phyloP scores from a whole-genome alignment of 176 grass and related monocot genomes.

The Alloteropsis semialata region DNA sequence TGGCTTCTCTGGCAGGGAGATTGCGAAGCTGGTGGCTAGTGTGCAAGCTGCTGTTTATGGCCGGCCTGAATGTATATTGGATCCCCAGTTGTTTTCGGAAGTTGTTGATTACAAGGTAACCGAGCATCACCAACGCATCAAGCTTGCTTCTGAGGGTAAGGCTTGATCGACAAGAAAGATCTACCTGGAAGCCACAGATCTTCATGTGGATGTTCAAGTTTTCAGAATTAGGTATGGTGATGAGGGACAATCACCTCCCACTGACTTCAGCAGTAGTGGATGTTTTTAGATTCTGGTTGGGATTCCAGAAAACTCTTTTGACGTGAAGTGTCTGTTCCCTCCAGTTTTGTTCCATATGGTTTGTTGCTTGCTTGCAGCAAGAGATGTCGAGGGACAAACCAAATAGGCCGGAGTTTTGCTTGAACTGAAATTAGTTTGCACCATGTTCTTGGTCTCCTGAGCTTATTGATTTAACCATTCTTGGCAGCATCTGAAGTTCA shows the following conservation, averaged over 20 bases:
- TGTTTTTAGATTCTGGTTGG: background rate
- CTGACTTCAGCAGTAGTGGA: background rate
- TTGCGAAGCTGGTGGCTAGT: constrained; percentile 83
- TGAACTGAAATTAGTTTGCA: background rate
- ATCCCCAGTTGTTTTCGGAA: constrained; percentile 62
- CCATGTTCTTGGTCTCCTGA: background rate
- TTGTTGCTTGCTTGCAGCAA: background rate
- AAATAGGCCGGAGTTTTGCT: background rate
- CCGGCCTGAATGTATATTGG: constrained; percentile 66
- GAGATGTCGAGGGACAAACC: background rate
- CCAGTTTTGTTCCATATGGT: constrained; percentile 5
- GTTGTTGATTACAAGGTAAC: constrained; percentile 79
- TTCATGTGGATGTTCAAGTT: background rate
- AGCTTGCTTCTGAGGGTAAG: constrained; percentile 58
- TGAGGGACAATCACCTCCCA: background rate
- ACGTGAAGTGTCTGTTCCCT: background rate
- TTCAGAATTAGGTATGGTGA: constrained; percentile 4
- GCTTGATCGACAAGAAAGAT: constrained; percentile 25
- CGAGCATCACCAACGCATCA: constrained; percentile 82
- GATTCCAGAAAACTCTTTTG: background rate
- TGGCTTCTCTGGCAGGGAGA: constrained; percentile 94
- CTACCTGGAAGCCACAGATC: background rate
- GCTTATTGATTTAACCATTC: background rate
- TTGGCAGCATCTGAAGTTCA: background rate
- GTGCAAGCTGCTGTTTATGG: constrained; percentile 89